Conservation (phyloP, 1,284 basidiomycete species). For the Exobasidium cylindrosporum region DNA sequence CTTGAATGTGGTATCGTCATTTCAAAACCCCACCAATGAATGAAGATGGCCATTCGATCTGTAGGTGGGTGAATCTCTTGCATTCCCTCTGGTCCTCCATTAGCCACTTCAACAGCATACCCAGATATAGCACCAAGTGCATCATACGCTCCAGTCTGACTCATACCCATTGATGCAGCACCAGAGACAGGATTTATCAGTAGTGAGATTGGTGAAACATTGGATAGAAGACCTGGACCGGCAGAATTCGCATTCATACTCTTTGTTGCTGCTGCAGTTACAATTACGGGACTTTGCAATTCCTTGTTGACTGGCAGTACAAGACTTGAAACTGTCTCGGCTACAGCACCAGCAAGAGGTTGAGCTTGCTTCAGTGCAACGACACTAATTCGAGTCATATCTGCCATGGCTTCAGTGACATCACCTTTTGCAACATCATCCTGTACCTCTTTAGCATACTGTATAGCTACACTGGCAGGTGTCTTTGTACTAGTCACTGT, state of each 20-base stretch:
- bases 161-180: conserved; percentile 11
- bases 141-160: conserved; percentile 32
- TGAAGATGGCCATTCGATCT: conserved; percentile 47
- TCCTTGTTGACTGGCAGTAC: conserved; percentile 9
- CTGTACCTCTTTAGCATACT: conserved; percentile 1
- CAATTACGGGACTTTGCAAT: neutral
- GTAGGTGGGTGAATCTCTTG: conserved; percentile 34
- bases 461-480: neutral
- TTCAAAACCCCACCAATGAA: conserved; percentile 53
- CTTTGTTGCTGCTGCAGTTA: neutral
- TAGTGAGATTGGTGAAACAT: conserved; percentile 26
- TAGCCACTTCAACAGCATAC: conserved; percentile 26
- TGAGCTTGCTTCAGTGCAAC: neutral
- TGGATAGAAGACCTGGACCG: neutral
- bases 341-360: neutral
- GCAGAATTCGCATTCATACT: neutral
- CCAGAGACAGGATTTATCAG: conserved; percentile 24
- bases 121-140: conserved; percentile 36
- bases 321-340: neutral
- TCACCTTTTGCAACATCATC: conserved; percentile 7
- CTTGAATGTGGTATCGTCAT: conserved; percentile 41
- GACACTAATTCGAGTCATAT: conserved; percentile 1
- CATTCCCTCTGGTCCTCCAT: conserved; percentile 22
- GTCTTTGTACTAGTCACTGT: neutral
- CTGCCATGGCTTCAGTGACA: conserved; percentile 1